Conservation (phyloP, 2,329 filamentous ascomycete species). For the Drechslera avenae region DNA sequence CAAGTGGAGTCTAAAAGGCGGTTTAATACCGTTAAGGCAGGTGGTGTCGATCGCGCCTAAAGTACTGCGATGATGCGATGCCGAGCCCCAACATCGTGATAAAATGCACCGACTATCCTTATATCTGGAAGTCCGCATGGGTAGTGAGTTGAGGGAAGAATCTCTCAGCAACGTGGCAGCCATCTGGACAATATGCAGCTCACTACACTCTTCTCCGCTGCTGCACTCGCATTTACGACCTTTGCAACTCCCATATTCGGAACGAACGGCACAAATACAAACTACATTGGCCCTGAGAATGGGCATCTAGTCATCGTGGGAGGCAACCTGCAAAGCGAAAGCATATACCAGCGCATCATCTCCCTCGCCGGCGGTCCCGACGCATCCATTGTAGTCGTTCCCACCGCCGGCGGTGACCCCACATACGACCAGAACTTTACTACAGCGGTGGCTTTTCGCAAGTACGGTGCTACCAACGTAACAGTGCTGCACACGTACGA, state of each 20-base stretch:
- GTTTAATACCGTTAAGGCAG: slow-evolving; percentile 11
- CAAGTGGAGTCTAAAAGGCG: neutral
- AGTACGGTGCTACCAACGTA: slow-evolving; percentile 29
- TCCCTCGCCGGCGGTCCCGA: slow-evolving; percentile 29
- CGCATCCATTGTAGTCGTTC: slow-evolving; percentile 30
- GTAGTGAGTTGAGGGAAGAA: neutral
- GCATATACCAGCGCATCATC: slow-evolving; percentile 36
- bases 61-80: slow-evolving; percentile 12
- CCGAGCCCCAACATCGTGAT: slow-evolving; percentile 5
- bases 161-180: too few relatives aligned
- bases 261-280: slow-evolving; percentile 14
- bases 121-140: neutral
- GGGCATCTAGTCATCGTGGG: slow-evolving; percentile 33
- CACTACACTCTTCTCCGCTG: slow-evolving; percentile 9
- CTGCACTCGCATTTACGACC: slow-evolving; percentile 9
- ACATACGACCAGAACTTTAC: slow-evolving; percentile 28
- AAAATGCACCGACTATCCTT: neutral
- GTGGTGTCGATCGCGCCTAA: slow-evolving; percentile 11
- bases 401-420: slow-evolving; percentile 31
- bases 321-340: slow-evolving; percentile 30
- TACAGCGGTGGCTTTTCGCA: slow-evolving; percentile 22
- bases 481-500: slow-evolving; percentile 35
- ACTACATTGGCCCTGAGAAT: slow-evolving; percentile 29
- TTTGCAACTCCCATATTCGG: slow-evolving; percentile 12
- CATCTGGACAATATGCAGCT: slow-evolving; percentile 11